Percentiles rank a stretch among this genome's conserved stretches.
Evolutionary conservation across 768 basidiomycete species (phyloP).

Genomic region (Cytidiella melzeri): DNA sequence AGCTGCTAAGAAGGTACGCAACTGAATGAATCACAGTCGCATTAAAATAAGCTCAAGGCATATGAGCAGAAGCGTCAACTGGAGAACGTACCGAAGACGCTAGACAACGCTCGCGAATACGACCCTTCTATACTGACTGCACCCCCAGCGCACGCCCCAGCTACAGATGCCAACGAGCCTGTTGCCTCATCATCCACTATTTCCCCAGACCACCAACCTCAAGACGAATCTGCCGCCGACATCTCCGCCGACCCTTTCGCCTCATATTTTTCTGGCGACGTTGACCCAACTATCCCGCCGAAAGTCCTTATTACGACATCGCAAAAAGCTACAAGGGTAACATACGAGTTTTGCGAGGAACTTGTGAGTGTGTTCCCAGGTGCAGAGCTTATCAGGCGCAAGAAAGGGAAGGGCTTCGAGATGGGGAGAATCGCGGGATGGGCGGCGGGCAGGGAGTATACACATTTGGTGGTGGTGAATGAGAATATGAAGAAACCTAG

Average conservation of each 20-base stretch:
- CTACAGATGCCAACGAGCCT: conserved; percentile 11
- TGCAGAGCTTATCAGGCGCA: conserved; percentile 80
- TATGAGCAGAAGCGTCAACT: conserved; percentile 64
- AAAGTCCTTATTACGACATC: conserved; percentile 91
- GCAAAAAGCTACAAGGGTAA: conserved; percentile 78
- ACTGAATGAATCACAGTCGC: too few species aligned
- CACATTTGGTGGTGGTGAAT: conserved; percentile 87
- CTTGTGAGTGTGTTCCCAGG: conserved; percentile 86
- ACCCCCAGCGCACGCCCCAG: conserved; percentile 33
- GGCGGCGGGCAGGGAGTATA: conserved; percentile 86
- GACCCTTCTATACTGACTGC: conserved; percentile 63
- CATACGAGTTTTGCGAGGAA: conserved; percentile 92
- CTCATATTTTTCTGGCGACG: conserved; percentile 62
- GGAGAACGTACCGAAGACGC: conserved; percentile 83
- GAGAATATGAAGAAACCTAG: conserved; percentile 94
- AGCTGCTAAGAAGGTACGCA: conserved; percentile 64
- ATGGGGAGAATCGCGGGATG: conserved; percentile 87
- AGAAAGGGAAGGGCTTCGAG: conserved; percentile 87
- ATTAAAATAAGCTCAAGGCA: not conserved
- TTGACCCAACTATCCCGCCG: conserved; percentile 68
- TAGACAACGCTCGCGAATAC: conserved; percentile 90
- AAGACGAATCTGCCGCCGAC: conserved; percentile 59
- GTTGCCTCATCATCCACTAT: conserved; percentile 25
- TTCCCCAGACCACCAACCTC: conserved; percentile 25
- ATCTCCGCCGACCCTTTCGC: conserved; percentile 74